Evolutionary conservation across 2,329 filamentous ascomycete species (phyloP).

Genomic region (Alternaria dauci): DNA sequence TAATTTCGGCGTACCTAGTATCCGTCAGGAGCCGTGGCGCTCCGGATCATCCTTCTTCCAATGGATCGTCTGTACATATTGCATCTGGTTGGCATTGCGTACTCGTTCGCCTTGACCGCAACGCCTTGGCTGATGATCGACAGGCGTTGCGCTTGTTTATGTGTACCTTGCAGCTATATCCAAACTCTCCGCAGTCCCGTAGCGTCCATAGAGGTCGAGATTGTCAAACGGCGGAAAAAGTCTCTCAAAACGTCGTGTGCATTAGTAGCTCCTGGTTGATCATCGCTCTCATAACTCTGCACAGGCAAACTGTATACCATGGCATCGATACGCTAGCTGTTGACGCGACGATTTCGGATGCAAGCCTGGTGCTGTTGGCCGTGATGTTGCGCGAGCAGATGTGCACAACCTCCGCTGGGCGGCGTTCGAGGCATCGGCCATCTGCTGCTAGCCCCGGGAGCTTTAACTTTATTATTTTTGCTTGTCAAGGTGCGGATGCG

Average conservation of each 20-base stretch:
- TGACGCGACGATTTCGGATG: neutral
- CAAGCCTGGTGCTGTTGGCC: neutral
- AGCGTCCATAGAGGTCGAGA: slow-evolving; percentile 6
- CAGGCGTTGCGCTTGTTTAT: slow-evolving; percentile 7
- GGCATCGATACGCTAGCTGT: neutral
- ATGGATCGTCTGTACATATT: slow-evolving; percentile 3
- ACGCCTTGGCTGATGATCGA: slow-evolving; percentile 12
- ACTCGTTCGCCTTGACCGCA: slow-evolving; percentile 1
- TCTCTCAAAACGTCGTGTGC: neutral
- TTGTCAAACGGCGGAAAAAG: slow-evolving; percentile 5
- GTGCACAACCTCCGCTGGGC: neutral
- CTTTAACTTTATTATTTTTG: slow-evolving; percentile 5
- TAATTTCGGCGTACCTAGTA: slow-evolving; percentile 2
- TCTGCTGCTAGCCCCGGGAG: neutral
- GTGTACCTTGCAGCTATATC: slow-evolving; percentile 18
- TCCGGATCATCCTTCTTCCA: slow-evolving; percentile 11
- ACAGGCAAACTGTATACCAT: neutral
- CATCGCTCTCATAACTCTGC: neutral
- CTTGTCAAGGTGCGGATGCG: neutral
- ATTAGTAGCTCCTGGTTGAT: neutral
- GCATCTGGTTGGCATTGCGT: neutral
- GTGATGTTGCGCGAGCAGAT: neutral
- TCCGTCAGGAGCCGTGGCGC: slow-evolving; percentile 8
- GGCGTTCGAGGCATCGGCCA: neutral
- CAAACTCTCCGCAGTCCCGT: slow-evolving; percentile 8